Conservation (phyloP, 768 basidiomycete species). For the Suillus discolor region DNA sequence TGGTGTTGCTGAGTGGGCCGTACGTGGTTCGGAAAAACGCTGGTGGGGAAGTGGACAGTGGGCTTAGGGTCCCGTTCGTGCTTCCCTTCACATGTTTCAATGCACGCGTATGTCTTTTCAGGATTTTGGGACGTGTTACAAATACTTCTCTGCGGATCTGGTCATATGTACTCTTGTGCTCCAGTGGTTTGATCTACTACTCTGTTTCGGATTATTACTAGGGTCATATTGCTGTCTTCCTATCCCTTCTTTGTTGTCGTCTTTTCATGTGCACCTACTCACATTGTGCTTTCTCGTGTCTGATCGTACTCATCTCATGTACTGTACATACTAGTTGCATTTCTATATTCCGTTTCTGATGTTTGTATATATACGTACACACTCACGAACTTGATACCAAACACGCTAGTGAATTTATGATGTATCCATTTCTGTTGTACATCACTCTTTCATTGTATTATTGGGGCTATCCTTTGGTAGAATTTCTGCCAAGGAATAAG, state of each 20-base stretch:
- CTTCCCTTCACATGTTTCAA: not conserved
- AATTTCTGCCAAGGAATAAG: not conserved
- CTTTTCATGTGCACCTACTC: not conserved
- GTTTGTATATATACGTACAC: conserved; percentile 5
- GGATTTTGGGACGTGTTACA: not conserved
- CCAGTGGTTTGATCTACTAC: not conserved
- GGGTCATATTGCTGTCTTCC: not conserved
- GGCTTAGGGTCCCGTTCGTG: conserved; percentile 24
- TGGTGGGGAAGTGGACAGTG: conserved; percentile 65
- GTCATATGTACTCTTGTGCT: not conserved
- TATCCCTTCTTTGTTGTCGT: not conserved
- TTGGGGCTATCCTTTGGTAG: not conserved
- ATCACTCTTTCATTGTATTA: not conserved
- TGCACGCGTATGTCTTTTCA: not conserved
- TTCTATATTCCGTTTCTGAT: conserved; percentile 1
- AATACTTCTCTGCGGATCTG: not conserved
- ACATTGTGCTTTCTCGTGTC: not conserved
- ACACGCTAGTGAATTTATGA: conserved; percentile 6
- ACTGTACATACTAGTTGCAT: conserved; percentile 8
- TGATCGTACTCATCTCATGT: conserved; percentile 1
- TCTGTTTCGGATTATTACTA: not conserved
- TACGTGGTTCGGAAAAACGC: conserved; percentile 69
- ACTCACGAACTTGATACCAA: conserved; percentile 6
- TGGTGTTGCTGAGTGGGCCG: conserved; percentile 76
- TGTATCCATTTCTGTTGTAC: not conserved